These are phyloP conservation scores for Papiliotrema laurentii DNA, from an alignment of 1,284 basidiomycete genomes.

Conservation along the genomic window DNA sequence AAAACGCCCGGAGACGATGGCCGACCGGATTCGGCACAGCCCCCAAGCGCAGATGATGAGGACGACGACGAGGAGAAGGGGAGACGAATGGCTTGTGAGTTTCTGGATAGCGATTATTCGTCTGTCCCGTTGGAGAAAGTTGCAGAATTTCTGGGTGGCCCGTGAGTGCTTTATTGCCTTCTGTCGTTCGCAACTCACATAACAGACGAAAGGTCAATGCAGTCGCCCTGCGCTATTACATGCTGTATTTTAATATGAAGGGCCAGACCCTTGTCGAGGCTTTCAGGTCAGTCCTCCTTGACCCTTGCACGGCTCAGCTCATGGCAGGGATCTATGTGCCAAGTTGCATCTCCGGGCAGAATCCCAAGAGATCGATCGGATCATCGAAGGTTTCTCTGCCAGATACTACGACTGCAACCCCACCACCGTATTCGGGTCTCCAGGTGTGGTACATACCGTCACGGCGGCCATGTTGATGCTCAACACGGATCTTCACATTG, in stretches of 20 bases:
- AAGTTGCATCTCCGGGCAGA: constrained; percentile 93
- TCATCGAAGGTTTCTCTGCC: constrained; percentile 82
- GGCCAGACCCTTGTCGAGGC: constrained; percentile 78
- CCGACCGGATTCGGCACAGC: too few relatives aligned
- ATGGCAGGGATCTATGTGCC: constrained; percentile 70
- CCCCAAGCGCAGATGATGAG: too few relatives aligned
- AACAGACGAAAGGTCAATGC: constrained; percentile 69
- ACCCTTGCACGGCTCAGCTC: not conserved
- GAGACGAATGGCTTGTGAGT: constrained; percentile 67
- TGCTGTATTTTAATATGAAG: constrained; percentile 84
- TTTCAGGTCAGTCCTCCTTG: constrained; percentile 61
- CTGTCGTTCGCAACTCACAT: not conserved
- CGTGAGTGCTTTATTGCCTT: constrained; percentile 55
- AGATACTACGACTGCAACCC: constrained; percentile 91
- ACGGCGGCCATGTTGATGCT: constrained; percentile 88
- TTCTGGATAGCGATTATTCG: constrained; percentile 80
- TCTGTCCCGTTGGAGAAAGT: constrained; percentile 86
- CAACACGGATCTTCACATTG: constrained; percentile 96
- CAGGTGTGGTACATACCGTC: constrained; percentile 85
- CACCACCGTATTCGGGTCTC: constrained; percentile 67
- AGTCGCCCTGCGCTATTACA: constrained; percentile 69
- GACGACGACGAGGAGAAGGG: constrained; percentile 57
- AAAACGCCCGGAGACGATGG: too few relatives aligned
- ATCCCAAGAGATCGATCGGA: constrained; percentile 96
- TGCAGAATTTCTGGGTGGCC: constrained; percentile 89